Percentiles rank a stretch among this genome's conserved stretches.
Evolutionary conservation across 805 yeast genomes (phyloP).

Genomic region (Scheffersomyces amazonensis): DNA sequence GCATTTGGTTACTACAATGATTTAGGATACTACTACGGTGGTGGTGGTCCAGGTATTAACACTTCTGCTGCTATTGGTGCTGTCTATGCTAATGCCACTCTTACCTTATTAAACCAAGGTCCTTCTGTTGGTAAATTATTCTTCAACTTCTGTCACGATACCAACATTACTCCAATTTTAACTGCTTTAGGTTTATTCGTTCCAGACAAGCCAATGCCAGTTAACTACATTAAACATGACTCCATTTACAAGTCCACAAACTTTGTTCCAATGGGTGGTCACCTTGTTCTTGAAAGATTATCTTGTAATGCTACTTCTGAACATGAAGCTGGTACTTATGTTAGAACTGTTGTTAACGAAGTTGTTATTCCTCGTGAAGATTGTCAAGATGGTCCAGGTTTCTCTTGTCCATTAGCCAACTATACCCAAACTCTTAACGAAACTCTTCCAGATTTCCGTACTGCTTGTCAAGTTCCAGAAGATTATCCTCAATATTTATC

Average conservation of each 20-base stretch:
- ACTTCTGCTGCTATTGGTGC: conserved; percentile 59
- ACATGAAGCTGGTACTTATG: conserved; percentile 21
- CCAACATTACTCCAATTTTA: conserved; percentile 57
- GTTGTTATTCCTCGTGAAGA: conserved; percentile 34
- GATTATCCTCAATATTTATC: not conserved
- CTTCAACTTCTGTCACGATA: conserved; percentile 77
- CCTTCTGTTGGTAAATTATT: conserved; percentile 50
- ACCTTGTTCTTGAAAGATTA: conserved; percentile 36
- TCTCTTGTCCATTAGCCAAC: conserved; percentile 32
- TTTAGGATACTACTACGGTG: conserved; percentile 51
- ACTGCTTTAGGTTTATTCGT: conserved; percentile 61
- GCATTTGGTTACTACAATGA: conserved; percentile 61
- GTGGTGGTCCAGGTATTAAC: conserved; percentile 62
- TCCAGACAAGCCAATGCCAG: conserved; percentile 41
- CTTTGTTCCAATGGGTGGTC: conserved; percentile 41
- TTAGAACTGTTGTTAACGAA: conserved; percentile 38
- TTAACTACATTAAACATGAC: conserved; percentile 31
- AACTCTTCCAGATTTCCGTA: not conserved
- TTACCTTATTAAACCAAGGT: conserved; percentile 41
- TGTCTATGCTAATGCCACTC: conserved; percentile 47
- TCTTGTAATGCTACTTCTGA: conserved; percentile 16
- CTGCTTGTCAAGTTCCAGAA: conserved; percentile 1
- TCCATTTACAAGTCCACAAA: conserved; percentile 42
- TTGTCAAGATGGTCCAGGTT: conserved; percentile 41
- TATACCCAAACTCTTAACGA: not conserved